Evolutionary conservation across 2,329 filamentous ascomycete species (phyloP), one percentile per base, ranked within the genome.

Genomic region (Sporothrix inflata): DNA sequence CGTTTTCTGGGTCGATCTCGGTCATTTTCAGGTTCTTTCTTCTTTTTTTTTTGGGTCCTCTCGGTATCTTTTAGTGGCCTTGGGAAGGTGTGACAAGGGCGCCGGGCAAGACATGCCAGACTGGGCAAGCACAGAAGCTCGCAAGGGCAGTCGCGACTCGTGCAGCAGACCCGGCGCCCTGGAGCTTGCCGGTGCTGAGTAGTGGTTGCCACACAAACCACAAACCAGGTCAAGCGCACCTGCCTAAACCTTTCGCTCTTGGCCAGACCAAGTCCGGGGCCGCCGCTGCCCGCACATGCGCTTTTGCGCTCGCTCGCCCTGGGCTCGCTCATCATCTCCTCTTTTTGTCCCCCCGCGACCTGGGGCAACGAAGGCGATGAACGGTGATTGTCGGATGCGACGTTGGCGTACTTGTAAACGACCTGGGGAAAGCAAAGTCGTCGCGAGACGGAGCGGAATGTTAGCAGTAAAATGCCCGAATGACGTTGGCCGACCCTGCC

Each of bases 401-500:
- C n/a, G 11, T 4, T 65, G 38, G 60, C 21, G 38, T 19, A 67
- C 1, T 55, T 55, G n/a, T 4, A n/a, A 49, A 21, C 30, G 45
- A 30, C 67, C 21, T 57, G 38, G 38, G 34, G 49, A 55, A 71
- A 49, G 40, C 57, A 49, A 49, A 55, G 27, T 8, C 21, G 21
- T 30, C 47, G 27, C 24, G 34, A 45, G 57, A 49, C 30, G 5
- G 12, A 49, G 42, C 16, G n/a, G 49, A 30, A n/a, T 27, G 38
- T 21, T 65, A 65, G 60, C 38, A 27, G 27, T 11, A 30, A 65
- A 69, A 55, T 24, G 34, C 42, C 53, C 70, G 45, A 72, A 61
- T 70, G 67, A 70, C 67, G 67, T 70, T 30, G 57, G 9, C 71
- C 67, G 67, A 38, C 47, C 34, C 42, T 70, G 47, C 60, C 71